phyloP scores from a whole-genome alignment of 2,329 filamentous ascomycete species.

The Chrysosporium keratinophilum region DNA sequence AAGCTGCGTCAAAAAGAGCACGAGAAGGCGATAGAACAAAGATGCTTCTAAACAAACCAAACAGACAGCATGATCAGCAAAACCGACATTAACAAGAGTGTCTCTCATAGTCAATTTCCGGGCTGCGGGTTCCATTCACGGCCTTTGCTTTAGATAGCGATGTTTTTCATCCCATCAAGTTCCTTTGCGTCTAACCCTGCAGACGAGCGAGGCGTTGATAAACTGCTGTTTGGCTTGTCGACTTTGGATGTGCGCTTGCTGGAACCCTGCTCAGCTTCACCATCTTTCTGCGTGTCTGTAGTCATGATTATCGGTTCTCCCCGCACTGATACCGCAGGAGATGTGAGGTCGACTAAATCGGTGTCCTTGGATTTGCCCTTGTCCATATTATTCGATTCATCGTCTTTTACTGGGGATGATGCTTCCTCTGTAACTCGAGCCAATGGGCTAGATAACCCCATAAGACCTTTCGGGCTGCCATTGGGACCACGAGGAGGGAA shows the following conservation, averaged over 20 bases:
- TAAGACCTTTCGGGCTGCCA: slow-evolving; percentile 36
- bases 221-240: slow-evolving; percentile 25
- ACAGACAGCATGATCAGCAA: not conserved
- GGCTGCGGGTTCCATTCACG: not conserved
- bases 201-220: slow-evolving; percentile 23
- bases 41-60: not conserved
- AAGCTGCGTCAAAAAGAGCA: not conserved
- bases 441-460: slow-evolving; percentile 37
- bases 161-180: slow-evolving; percentile 40
- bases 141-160: slow-evolving; percentile 20
- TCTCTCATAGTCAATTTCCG: not conserved
- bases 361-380: slow-evolving; percentile 20
- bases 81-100: not conserved
- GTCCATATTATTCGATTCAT: slow-evolving; percentile 24
- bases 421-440: slow-evolving; percentile 40
- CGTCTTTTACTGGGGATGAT: slow-evolving; percentile 29
- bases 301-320: slow-evolving; percentile 3
- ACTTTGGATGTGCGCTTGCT: slow-evolving; percentile 21
- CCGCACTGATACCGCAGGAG: slow-evolving; percentile 26
- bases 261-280: slow-evolving; percentile 14
- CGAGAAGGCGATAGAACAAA: slow-evolving; percentile 5
- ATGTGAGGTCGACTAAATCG: slow-evolving; percentile 34
- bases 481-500: slow-evolving; percentile 35
- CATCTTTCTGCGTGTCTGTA: slow-evolving; percentile 17
- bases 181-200: slow-evolving; percentile 30